Evolutionary conservation across 306 rosid genomes (phyloP), one percentile per base, ranked within the genome.

Genomic region (Ormosia semicastrata): DNA sequence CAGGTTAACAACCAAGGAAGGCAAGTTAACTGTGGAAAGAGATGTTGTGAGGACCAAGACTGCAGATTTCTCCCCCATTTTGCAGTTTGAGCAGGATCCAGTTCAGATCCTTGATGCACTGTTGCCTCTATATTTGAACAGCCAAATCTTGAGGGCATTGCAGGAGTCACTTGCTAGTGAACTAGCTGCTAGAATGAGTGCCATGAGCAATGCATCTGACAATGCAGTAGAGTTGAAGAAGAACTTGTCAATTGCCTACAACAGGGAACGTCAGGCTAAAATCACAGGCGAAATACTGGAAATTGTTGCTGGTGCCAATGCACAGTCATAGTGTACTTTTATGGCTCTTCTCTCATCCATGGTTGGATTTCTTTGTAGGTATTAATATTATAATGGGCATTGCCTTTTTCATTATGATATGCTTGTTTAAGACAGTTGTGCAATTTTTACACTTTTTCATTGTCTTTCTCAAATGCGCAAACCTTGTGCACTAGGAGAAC

Each of bases 101-200:
- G 97, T 90, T 81, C 98, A 94, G 91, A 94, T 94, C 32, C 94
- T 94, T 54, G 98, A 94, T 78, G 97, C 97, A 4, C 82, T 94
- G 24, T 76, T 94, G 64, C 98, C 98, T 18, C 86, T 94, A 24
- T 94, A 94, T 69, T 75, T 94, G 73, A 94, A 94, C 90, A 94
- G 98, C 75, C 98, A 94, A 81, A 40, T 94, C 18, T 80, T 94
- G 88, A 91, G 98, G 86, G 91, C 98, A 32, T 81, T 94, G 78
- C 98, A 94, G 85, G 98, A 94, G 60, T 94, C 98, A 8, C 83
- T 94, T 8, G 98, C 97, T 0, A 94, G 97, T 78, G 98, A 94
- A 82, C 92, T 94, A 2, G 98, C 97, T 4, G 94, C 98, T 3
- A 86, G 97, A 77, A 94, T 94, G 98, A 92, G 85, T 68, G 97